Percentiles rank a stretch among this genome's conserved stretches.
Conservation (phyloP, 2,329 filamentous ascomycete genomes). For the Pestalotiopsis sp. region DNA sequence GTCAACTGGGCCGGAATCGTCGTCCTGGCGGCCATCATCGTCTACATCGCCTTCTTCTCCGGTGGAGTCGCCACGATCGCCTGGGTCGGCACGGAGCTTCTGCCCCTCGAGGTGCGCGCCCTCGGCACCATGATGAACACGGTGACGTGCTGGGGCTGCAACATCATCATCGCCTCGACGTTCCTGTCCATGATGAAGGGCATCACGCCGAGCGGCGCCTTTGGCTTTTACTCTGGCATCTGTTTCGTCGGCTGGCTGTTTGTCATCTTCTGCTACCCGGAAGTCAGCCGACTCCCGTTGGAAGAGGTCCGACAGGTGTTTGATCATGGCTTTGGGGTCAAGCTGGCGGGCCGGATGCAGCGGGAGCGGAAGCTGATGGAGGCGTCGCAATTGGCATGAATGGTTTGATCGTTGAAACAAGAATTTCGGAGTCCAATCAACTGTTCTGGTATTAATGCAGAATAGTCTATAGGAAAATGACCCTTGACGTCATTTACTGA, state of each 20-base stretch:
- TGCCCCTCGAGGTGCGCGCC: slow-evolving; percentile 47
- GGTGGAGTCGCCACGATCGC: slow-evolving; percentile 43
- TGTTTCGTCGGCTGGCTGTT: slow-evolving; percentile 48
- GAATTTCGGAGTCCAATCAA: too few relatives aligned
- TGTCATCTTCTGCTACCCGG: slow-evolving; percentile 48
- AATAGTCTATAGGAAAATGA: too few relatives aligned
- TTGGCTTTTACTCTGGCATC: slow-evolving; percentile 50
- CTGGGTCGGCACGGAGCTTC: slow-evolving; percentile 45
- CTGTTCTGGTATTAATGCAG: too few relatives aligned
- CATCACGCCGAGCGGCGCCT: slow-evolving; percentile 46
- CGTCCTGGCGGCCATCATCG: slow-evolving; percentile 42
- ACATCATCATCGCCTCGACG: slow-evolving; percentile 47
- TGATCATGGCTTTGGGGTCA: slow-evolving; percentile 43
- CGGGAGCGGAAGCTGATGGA: background rate
- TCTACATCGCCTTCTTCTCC: slow-evolving; percentile 47
- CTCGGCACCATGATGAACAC: slow-evolving; percentile 47
- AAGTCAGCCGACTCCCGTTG: slow-evolving; percentile 52
- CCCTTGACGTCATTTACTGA: too few relatives aligned
- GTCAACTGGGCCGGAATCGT: slow-evolving; percentile 43
- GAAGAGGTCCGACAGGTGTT: slow-evolving; percentile 51
- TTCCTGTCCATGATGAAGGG: slow-evolving; percentile 48
- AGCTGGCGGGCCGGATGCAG: slow-evolving; percentile 36
- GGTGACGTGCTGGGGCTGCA: slow-evolving; percentile 41
- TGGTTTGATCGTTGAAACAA: background rate
- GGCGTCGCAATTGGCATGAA: background rate